phyloP scores from a whole-genome alignment of 371 early-diverging fungal species.

The Apophysomyces elegans region DNA sequence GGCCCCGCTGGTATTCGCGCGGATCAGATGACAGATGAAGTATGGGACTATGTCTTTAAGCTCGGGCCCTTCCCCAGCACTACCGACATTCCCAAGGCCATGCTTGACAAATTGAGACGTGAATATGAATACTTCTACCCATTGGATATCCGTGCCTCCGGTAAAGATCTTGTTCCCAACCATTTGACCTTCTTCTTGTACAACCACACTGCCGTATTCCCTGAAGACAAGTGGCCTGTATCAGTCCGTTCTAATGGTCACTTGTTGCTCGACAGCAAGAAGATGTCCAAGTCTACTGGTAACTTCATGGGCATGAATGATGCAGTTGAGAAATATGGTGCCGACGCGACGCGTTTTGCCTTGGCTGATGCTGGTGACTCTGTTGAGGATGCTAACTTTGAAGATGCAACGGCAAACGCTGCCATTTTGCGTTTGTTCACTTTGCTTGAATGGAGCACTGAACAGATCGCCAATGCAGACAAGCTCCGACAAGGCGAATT shows the following conservation, averaged over 20 bases:
- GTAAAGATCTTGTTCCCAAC: conserved; percentile 99
- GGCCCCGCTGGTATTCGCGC: conserved; percentile 85
- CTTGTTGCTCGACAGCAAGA: conserved; percentile 95
- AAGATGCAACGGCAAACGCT: conserved; percentile 95
- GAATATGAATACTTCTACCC: conserved; percentile 99
- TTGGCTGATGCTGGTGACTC: conserved; percentile 96
- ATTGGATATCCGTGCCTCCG: conserved; percentile 97
- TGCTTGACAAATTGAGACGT: conserved; percentile 75
- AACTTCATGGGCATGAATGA: conserved; percentile 97
- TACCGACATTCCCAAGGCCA: conserved; percentile 64
- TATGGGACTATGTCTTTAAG: conserved; percentile 96
- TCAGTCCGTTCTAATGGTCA: conserved; percentile 98
- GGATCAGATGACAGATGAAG: conserved; percentile 91
- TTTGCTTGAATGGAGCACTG: conserved; percentile 91
- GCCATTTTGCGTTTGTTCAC: conserved; percentile 95
- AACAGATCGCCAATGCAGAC: conserved; percentile 39
- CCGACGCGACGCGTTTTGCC: conserved; percentile 97
- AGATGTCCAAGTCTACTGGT: conserved; percentile 99
- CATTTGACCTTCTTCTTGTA: conserved; percentile 99
- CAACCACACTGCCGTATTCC: conserved; percentile 99
- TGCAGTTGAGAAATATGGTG: conserved; percentile 90
- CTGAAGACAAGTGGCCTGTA: conserved; percentile 92
- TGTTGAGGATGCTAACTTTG: conserved; percentile 99
- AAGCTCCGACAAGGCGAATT: conserved; percentile 49
- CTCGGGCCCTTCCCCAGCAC: conserved; percentile 73